Conservation (phyloP, 2,329 filamentous ascomycete species). For the Zymoseptoria passerinii region DNA sequence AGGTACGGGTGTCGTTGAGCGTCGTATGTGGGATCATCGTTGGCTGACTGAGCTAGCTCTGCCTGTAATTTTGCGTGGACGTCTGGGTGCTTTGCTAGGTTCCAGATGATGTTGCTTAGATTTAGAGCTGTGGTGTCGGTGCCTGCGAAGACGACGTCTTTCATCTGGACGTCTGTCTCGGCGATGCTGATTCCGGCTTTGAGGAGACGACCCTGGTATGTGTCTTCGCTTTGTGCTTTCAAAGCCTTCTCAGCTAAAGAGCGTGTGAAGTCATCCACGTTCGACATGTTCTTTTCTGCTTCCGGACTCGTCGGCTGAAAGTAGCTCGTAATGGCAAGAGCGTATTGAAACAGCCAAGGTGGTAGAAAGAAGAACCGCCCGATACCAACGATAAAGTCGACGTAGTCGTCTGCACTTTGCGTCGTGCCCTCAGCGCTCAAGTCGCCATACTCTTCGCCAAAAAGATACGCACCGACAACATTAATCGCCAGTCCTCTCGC, state of each 20-base stretch:
- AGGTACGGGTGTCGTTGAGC: slow-evolving; percentile 38
- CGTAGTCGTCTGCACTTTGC: slow-evolving; percentile 40
- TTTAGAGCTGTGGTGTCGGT: slow-evolving; percentile 48
- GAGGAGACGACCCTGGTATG: slow-evolving; percentile 43
- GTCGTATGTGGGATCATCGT: slow-evolving; percentile 22
- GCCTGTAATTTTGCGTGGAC: slow-evolving; percentile 30
- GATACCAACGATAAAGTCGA: slow-evolving; percentile 48
- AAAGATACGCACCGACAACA: slow-evolving; percentile 47
- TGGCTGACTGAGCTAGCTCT: slow-evolving; percentile 27
- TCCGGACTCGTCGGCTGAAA: slow-evolving; percentile 29
- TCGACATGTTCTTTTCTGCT: slow-evolving; percentile 29
- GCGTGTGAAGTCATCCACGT: slow-evolving; percentile 39
- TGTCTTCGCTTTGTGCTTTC: slow-evolving; percentile 25
- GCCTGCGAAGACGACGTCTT: slow-evolving; percentile 49
- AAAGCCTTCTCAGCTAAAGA: slow-evolving; percentile 31
- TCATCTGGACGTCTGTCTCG: slow-evolving; percentile 45
- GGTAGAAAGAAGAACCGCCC: slow-evolving; percentile 49
- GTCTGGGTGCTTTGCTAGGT: slow-evolving; percentile 37
- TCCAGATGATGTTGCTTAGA: slow-evolving; percentile 41
- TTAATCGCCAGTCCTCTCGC: slow-evolving; percentile 46
- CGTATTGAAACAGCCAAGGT: slow-evolving; percentile 32
- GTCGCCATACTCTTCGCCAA: slow-evolving; percentile 44
- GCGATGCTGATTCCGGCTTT: slow-evolving; percentile 35
- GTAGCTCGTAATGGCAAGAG: slow-evolving; percentile 33
- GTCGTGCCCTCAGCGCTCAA: slow-evolving; percentile 28